phyloP scores from a whole-genome alignment of 164 flowering plant genomes.

The Tetrastigma voinierianum region DNA sequence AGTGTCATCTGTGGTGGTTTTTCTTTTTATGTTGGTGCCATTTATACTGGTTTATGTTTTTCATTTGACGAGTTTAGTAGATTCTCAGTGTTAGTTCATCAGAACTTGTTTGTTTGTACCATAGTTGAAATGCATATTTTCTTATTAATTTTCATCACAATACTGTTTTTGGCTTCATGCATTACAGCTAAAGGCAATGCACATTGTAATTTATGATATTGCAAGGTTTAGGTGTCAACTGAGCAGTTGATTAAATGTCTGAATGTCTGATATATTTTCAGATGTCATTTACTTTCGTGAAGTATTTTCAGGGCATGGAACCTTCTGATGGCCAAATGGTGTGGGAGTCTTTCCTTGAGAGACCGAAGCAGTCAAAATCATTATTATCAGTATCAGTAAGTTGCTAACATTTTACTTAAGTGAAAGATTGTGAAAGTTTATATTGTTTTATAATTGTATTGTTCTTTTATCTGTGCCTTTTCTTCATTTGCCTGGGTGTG shows the following conservation, averaged over 20 bases:
- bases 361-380: slow-evolving; percentile 62
- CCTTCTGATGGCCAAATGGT: slow-evolving; percentile 98
- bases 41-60: not conserved
- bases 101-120: not conserved
- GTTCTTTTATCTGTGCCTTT: not conserved
- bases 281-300: slow-evolving; percentile 86
- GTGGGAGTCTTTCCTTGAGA: slow-evolving; percentile 87
- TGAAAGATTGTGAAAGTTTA: not conserved
- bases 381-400: slow-evolving; percentile 65
- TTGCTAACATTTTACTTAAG: slow-evolving; percentile 14
- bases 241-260: not conserved
- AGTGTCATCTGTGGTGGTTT: no score
- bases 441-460: not conserved
- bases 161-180: not conserved
- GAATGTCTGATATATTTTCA: slow-evolving; percentile 30
- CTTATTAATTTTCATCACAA: not conserved
- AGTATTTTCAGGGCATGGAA: slow-evolving; percentile 91
- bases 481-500: no score
- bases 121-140: not conserved
- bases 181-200: not conserved
- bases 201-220: not conserved
- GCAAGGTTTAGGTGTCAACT: not conserved
- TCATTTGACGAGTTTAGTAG: not conserved
- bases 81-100: not conserved
- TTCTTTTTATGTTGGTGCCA: not conserved